Base-by-base conservation (phyloP, 169 alveolate species). In the Cryptosporidium viatorum region DNA sequence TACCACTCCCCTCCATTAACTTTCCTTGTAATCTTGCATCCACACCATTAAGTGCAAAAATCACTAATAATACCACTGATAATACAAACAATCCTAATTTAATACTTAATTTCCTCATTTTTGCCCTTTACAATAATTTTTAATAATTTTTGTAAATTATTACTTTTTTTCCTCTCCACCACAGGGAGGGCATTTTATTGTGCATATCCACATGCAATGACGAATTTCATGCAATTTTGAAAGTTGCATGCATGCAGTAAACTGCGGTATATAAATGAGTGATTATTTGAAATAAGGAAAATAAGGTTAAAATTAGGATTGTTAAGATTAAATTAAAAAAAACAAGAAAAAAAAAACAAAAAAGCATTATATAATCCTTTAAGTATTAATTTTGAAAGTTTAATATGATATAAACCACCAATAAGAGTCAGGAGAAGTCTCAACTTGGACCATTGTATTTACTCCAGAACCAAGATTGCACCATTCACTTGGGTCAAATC, bases 331-430 rank as follows among this genome's bases (percentile, higher is more conserved):
- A 21, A 55, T 55, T n/a, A 55, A n/a, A n/a, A n/a, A n/a, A n/a
- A n/a, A 55, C n/a, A 1, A 23, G 0, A 55, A 41, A 55, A 23
- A 55, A 1, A 23, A n/a, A 2, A 21, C 0, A 55, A 3, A 55
- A 21, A 26, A 55, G 35, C 35, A 8, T 26, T 55, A 55, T 55
- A 26, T 10, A n/a, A 23, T 8, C 10, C 18, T 23, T 8, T 8
- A 0, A 16, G 31, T 5, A 23, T 8, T 55, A 26, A 26, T 23
- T 8, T 0, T 2, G 23, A 9, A 2, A 2, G 18, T 55, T 55
- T 43, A 80, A 45, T 26, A 80, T 43, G 89, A 26, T 21, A 80
- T 80, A 41, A 80, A 80, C 89, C 89, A 80, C 89, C 89, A 80
- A 67, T 62, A 80, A n/a, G 89, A 80, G 18, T 80, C 70, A 7